These are phyloP conservation scores for Monascus ruber DNA, from an alignment of 2,329 filamentous ascomycete species.

Conservation along the genomic window DNA sequence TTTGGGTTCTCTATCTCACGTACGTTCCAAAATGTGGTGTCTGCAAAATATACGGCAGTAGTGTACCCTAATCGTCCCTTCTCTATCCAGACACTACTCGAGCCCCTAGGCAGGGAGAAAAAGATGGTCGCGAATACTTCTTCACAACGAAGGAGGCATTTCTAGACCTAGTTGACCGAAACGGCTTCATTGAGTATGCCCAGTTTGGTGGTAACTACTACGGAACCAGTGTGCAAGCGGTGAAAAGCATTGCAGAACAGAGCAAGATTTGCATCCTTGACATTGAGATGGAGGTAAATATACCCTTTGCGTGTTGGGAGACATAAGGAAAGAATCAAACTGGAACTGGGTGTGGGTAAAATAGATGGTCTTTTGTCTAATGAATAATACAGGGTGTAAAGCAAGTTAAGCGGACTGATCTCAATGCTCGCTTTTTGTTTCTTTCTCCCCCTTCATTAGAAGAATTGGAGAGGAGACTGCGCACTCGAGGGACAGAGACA, in stretches of 20 bases:
- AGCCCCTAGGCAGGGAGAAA: slow-evolving; percentile 60
- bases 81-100: slow-evolving; percentile 60
- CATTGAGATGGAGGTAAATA: slow-evolving; percentile 82
- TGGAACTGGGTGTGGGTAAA: too few species aligned
- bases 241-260: slow-evolving; percentile 60
- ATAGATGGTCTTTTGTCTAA: too few species aligned
- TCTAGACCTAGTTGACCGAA: slow-evolving; percentile 51
- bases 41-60: too few species aligned
- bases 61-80: too few species aligned
- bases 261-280: slow-evolving; percentile 73
- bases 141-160: slow-evolving; percentile 60
- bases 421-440: slow-evolving; percentile 73
- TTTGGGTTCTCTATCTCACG: slow-evolving; percentile 34
- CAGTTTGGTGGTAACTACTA: slow-evolving; percentile 79
- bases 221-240: slow-evolving; percentile 70
- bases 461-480: slow-evolving; percentile 60
- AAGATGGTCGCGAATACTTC: slow-evolving; percentile 70
- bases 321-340: too few species aligned
- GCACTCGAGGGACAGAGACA: slow-evolving; percentile 65
- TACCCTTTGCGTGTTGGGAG: too few species aligned
- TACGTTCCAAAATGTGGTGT: slow-evolving; percentile 7
- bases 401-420: slow-evolving; percentile 68
- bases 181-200: slow-evolving; percentile 78
- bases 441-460: slow-evolving; percentile 67
- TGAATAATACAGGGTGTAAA: slow-evolving; percentile 57